Evolutionary conservation across 2,329 filamentous ascomycete species (phyloP).

Genomic region (Ramularia endophylla): DNA sequence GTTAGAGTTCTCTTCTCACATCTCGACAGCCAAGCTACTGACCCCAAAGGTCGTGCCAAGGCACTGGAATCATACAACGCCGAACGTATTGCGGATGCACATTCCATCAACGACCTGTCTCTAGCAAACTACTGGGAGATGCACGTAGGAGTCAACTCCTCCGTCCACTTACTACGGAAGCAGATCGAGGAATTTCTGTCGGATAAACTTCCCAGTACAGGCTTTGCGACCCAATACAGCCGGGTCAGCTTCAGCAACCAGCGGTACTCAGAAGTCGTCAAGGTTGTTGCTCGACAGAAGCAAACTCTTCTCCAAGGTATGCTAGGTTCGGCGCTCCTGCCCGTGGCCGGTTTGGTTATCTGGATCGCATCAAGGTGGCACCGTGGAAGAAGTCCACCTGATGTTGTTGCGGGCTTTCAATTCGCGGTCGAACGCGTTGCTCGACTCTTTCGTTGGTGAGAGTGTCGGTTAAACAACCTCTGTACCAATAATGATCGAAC

Average conservation of each 20-base stretch:
- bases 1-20: conserved; percentile 80
- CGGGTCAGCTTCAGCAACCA: conserved; percentile 92
- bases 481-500: conserved; percentile 4
- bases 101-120: conserved; percentile 88
- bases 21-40: conserved; percentile 61
- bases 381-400: conserved; percentile 8
- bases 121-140: conserved; percentile 92
- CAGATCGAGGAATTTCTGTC: conserved; percentile 78
- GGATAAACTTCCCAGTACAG: conserved; percentile 66
- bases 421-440: conserved; percentile 11
- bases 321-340: conserved; percentile 45
- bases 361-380: conserved; percentile 26
- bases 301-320: conserved; percentile 32
- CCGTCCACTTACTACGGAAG: conserved; percentile 74
- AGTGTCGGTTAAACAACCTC: conserved; percentile 4
- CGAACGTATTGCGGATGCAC: conserved; percentile 68
- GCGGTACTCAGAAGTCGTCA: conserved; percentile 76
- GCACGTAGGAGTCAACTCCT: conserved; percentile 75
- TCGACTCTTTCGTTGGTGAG: conserved; percentile 6
- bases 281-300: conserved; percentile 63
- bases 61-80: conserved; percentile 70
- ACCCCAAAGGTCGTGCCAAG: conserved; percentile 31
- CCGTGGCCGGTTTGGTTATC: conserved; percentile 20
- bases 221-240: conserved; percentile 90
- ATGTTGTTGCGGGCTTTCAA: conserved; percentile 10